These are phyloP conservation scores for Aspergillus persii DNA, from an alignment of 2,329 filamentous ascomycete species.

Conservation along the genomic window DNA sequence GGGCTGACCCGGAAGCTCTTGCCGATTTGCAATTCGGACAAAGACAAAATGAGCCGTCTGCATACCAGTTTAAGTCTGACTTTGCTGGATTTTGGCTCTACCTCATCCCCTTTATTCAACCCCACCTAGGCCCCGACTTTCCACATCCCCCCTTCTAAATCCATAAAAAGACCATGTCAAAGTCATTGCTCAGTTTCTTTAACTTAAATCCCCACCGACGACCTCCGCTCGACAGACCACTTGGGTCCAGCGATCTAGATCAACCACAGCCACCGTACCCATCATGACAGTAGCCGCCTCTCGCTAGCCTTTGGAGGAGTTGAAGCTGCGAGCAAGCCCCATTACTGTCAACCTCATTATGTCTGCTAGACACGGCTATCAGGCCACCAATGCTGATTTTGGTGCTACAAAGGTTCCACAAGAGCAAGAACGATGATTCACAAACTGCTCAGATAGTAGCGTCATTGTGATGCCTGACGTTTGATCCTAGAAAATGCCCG, in stretches of 20 bases:
- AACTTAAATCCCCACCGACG: neutral
- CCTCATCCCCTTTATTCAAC: neutral
- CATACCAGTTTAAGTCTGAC: neutral
- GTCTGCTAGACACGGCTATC: neutral
- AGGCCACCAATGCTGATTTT: neutral
- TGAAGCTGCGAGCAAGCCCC: neutral
- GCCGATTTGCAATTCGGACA: no score
- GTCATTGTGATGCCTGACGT: neutral
- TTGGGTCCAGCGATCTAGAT: neutral
- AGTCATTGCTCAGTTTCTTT: neutral
- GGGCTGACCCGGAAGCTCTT: no score
- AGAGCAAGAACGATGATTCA: neutral
- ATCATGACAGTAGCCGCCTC: neutral
- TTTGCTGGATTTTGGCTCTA: neutral
- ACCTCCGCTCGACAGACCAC: no score
- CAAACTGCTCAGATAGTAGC: neutral
- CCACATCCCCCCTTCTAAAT: neutral
- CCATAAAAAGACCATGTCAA: neutral
- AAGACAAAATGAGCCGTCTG: no score
- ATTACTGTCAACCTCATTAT: neutral
- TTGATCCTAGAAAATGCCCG: neutral
- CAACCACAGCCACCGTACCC: neutral
- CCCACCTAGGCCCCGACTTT: no score
- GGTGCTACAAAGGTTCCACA: neutral
- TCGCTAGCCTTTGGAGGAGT: neutral